phyloP scores from a whole-genome alignment of 805 yeast genomes.

The Diddensiella transvaalensis region DNA sequence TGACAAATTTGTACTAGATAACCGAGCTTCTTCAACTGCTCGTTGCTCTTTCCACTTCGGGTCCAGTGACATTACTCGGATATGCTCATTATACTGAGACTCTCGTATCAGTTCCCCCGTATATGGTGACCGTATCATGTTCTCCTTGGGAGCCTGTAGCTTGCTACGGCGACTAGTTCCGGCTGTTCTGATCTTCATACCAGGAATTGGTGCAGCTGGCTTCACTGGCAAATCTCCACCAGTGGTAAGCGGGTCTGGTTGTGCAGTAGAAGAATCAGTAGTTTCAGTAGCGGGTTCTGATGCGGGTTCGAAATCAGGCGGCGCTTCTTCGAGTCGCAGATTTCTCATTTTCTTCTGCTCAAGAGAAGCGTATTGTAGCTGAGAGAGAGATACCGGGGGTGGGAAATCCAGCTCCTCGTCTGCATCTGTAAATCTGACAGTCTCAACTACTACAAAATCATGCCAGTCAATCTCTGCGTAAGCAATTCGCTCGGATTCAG shows the following conservation, averaged over 20 bases:
- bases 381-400: conserved; percentile 50
- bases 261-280: too few relatives aligned
- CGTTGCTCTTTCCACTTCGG: conserved; percentile 74
- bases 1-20: conserved; percentile 34
- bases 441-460: conserved; percentile 68
- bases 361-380: conserved; percentile 59
- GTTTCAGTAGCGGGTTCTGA: background rate
- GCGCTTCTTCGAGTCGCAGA: conserved; percentile 40
- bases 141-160: conserved; percentile 27
- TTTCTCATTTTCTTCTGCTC: conserved; percentile 44
- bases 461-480: conserved; percentile 87
- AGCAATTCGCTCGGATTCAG: conserved; percentile 44
- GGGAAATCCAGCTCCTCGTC: conserved; percentile 46
- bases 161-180: conserved; percentile 61
- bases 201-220: conserved; percentile 8
- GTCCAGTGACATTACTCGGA: conserved; percentile 66
- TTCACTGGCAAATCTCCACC: conserved; percentile 10
- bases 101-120: conserved; percentile 71
- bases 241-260: background rate
- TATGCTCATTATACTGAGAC: conserved; percentile 59
- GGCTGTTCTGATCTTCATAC: conserved; percentile 61
- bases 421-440: conserved; percentile 57
- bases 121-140: conserved; percentile 67
- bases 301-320: conserved; percentile 36
- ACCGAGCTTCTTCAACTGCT: conserved; percentile 32